Evolutionary conservation across 108 stramenopile genomes (phyloP), one percentile per base, ranked within the genome.

Genomic region (Licmophora abbreviata): DNA sequence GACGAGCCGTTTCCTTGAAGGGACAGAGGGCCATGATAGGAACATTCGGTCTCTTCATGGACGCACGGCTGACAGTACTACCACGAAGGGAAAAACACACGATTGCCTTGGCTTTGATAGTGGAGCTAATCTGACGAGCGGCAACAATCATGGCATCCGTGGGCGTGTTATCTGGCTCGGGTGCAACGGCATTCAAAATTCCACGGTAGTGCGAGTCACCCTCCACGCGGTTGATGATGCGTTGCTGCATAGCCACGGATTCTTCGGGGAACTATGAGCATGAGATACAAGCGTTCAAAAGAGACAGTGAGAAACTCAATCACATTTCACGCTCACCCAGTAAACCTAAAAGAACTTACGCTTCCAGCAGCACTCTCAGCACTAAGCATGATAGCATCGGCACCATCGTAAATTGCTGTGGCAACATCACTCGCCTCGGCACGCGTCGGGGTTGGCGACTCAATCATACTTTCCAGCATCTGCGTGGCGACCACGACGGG

Each of bases 341-440:
- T n/a, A n/a, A n/a, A 33, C 25, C 29, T 22, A 25, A 46, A 22
- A 2, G 10, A 3, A 50, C 73, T 37, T 61, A 74, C 73, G 56
- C 62, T 65, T 54, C 88, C 88, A 35, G 87, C 90, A 2, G 96
- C 96, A 52, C 79, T 81, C 59, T 97, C 96, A 23, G 86, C 96
- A 55, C 76, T 79, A 15, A 97, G 55, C 96, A 97, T 97, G 67
- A 97, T 92, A 3, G 93, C 93, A 66, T 97, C 96, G 7, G 94
- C 90, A 36, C 93, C 93, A 71, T 96, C 95, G 56, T 92, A 96
- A 59, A 96, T 92, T 9, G 95, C 95, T 29, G 93, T 96, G n/a
- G 95, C 92, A 37, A 88, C 85, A 75, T 94, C 93, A 35, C 80
- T 78, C 7, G 90, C 92, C 66, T 97, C 96, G 4, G 96, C 96